Conservation (phyloP, 1,284 basidiomycete species). For the Sporisorium graminicola region DNA sequence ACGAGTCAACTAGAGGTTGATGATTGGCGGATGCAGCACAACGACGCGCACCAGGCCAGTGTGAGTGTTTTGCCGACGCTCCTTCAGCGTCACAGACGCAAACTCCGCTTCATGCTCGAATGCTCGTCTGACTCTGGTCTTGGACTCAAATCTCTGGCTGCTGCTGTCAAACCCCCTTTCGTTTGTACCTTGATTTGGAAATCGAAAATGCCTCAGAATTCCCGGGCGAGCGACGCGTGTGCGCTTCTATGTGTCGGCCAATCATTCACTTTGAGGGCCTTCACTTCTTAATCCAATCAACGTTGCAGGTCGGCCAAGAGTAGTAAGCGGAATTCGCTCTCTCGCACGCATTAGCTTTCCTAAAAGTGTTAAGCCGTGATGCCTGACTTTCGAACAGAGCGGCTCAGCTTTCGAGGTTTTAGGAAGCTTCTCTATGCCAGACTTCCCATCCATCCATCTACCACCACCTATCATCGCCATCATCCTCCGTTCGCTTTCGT, state of each 20-base stretch:
- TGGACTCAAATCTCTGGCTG: neutral
- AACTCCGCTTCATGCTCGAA: conserved; percentile 15
- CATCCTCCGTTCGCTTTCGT: conserved; percentile 1
- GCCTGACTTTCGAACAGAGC: conserved; percentile 30
- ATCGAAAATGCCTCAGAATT: conserved; percentile 10
- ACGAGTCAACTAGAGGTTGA: conserved; percentile 8
- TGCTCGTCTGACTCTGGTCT: conserved; percentile 5
- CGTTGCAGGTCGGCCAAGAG: too few relatives aligned
- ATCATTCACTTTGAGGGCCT: conserved; percentile 23
- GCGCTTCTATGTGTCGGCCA: neutral
- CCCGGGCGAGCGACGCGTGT: neutral
- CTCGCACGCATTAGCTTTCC: conserved; percentile 10
- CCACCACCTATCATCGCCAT: neutral
- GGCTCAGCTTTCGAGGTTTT: conserved; percentile 31
- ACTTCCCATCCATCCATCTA: conserved; percentile 17
- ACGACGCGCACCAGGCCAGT: neutral
- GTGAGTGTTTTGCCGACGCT: neutral
- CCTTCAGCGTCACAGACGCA: conserved; percentile 6
- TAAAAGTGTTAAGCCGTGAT: neutral
- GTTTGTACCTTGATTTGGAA: neutral
- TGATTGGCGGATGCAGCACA: conserved; percentile 18
- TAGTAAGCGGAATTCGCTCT: neutral
- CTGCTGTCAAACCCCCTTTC: neutral
- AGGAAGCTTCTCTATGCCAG: neutral
- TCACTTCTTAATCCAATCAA: neutral